These are phyloP conservation scores for Epichloe baconii DNA, from an alignment of 2,329 filamentous ascomycete genomes.

Conservation along the genomic window DNA sequence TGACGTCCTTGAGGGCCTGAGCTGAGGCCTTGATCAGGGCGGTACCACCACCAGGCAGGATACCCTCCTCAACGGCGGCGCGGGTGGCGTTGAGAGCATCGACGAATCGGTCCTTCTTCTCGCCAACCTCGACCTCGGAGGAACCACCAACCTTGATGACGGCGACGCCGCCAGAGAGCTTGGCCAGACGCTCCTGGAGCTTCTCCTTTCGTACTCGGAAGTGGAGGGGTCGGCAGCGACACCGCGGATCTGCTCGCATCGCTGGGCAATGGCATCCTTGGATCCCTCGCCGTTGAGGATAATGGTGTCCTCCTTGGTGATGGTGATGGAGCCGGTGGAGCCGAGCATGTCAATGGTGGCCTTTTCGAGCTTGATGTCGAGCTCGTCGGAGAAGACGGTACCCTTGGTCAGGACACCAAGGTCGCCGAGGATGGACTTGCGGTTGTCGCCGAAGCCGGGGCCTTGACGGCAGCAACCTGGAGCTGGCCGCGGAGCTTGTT, in stretches of 20 bases:
- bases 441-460: conserved; percentile 98
- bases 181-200: conserved; percentile 97
- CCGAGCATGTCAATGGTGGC: conserved; percentile 90
- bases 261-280: conserved; percentile 88
- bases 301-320: conserved; percentile 99
- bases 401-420: conserved; percentile 91
- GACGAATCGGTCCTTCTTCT: conserved; percentile 99
- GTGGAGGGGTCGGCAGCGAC: conserved; percentile 89
- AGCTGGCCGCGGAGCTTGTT: conserved; percentile 99
- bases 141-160: conserved; percentile 98
- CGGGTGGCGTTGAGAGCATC: conserved; percentile 97
- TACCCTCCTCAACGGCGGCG: conserved; percentile 96
- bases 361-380: conserved; percentile 99
- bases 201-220: conserved; percentile 99
- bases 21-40: conserved; percentile 92
- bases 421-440: conserved; percentile 98
- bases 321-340: conserved; percentile 94
- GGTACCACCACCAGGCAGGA: conserved; percentile 95
- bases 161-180: conserved; percentile 96
- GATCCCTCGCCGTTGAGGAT: conserved; percentile 91
- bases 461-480: conserved; percentile 97
- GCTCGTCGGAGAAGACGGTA: conserved; percentile 95
- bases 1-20: conserved; percentile 72
- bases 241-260: conserved; percentile 97
- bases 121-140: conserved; percentile 95